phyloP scores from a whole-genome alignment of 2,329 filamentous ascomycete species.

The Apiospora aurea region DNA sequence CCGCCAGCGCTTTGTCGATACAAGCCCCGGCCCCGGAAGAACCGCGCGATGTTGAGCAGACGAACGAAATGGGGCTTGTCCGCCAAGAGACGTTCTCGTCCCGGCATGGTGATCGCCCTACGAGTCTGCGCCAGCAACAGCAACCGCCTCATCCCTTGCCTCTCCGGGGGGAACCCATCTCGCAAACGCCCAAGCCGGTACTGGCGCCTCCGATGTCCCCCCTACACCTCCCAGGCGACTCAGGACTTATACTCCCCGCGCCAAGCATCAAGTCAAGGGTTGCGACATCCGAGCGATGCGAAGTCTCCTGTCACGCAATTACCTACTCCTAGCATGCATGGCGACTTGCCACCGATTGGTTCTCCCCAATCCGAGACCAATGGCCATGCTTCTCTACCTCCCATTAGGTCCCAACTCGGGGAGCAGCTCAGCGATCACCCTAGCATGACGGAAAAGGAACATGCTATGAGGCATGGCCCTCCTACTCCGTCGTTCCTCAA shows the following conservation, averaged over 20 bases:
- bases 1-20: slow-evolving; percentile 22
- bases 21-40: slow-evolving; percentile 7
- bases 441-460: slow-evolving; percentile 35
- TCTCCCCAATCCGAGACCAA: slow-evolving; percentile 49
- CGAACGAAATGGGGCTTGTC: neutral
- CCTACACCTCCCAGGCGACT: slow-evolving; percentile 35
- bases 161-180: slow-evolving; percentile 8
- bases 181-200: slow-evolving; percentile 32
- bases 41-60: neutral
- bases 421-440: slow-evolving; percentile 46
- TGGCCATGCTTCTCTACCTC: slow-evolving; percentile 46
- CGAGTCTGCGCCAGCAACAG: slow-evolving; percentile 16
- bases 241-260: slow-evolving; percentile 39
- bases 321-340: slow-evolving; percentile 37
- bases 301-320: slow-evolving; percentile 45
- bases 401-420: slow-evolving; percentile 43
- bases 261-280: slow-evolving; percentile 36
- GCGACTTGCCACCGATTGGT: slow-evolving; percentile 44
- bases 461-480: slow-evolving; percentile 36
- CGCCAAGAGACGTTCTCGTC: slow-evolving; percentile 11
- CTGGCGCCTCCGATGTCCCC: slow-evolving; percentile 41
- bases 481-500: slow-evolving; percentile 37
- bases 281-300: slow-evolving; percentile 42
- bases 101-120: neutral
- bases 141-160: slow-evolving; percentile 15